Base-by-base conservation (phyloP, 2,329 filamentous ascomycete species). In the Mycosphaerella sp. region DNA sequence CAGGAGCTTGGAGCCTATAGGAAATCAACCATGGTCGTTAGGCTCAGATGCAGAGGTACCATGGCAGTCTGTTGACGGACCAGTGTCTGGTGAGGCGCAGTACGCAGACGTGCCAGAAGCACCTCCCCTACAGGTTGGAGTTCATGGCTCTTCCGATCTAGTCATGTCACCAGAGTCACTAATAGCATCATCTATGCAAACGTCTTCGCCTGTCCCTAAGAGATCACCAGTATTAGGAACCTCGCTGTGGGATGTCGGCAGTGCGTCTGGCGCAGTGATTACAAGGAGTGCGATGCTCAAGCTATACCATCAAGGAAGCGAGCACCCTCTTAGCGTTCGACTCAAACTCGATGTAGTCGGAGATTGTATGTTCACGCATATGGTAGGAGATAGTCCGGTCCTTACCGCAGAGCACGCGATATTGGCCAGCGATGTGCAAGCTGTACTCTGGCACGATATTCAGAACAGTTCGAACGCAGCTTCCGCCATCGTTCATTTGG, bases 381-480 rank as follows among this genome's bases (percentile, higher is more conserved):
- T 58, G 16, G 36, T 44, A 30, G 57, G 51, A 25, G 30, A 21
- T 4, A 47, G 48, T 7, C 53, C 53, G 28, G 36, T 43, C 14
- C n/a, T 62, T 27, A 35, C 43, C 21, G 32, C 54, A 6, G 43
- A 54, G 14, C 47, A 50, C 8, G 53, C 59, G 49, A 49, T 61
- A 18, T 52, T 52, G 13, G 48, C 46, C 14, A 44, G 30, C 7
- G 61, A 62, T 40, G 52, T 63, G 14, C 40, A 49, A 18, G 17
- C 47, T 14, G 12, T 57, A 4, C 18, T 59, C 10, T 59, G 50
- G 50, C 28, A 48, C 30, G 47, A 50, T 17, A 43, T 49, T 6
- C 14, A 41, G 39, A 25, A 42, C 16, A 49, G 45, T 18, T 28
- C 16, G 12, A 37, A 49, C 28, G 28, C 28, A 41, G 28, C 37